Evolutionary conservation across 805 yeast genomes (phyloP).

Genomic region (Metschnikowia bowlesiae): DNA sequence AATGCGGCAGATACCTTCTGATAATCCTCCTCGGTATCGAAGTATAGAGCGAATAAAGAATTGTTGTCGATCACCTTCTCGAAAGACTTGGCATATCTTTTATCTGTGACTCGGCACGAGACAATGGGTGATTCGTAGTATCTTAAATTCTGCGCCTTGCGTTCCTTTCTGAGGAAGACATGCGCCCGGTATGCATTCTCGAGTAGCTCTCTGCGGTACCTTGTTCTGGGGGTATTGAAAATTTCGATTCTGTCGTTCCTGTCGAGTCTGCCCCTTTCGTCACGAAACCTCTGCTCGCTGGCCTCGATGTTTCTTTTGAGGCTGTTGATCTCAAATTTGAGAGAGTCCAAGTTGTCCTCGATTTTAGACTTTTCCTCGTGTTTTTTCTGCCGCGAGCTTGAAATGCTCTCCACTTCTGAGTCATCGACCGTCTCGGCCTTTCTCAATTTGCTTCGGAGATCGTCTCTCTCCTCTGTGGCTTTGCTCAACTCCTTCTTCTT

Average conservation of each 20-base stretch:
- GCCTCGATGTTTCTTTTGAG: constrained; percentile 8
- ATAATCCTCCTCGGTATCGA: constrained; percentile 49
- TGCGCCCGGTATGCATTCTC: constrained; percentile 40
- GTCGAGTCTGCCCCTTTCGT: constrained; percentile 14
- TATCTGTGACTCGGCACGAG: constrained; percentile 51
- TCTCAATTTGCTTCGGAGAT: constrained; percentile 4
- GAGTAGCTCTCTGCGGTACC: constrained; percentile 30
- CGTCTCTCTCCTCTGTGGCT: constrained; percentile 10
- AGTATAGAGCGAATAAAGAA: constrained; percentile 61
- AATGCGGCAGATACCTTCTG: constrained; percentile 33
- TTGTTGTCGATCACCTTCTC: constrained; percentile 52
- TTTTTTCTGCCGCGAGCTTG: constrained; percentile 7
- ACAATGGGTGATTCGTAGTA: constrained; percentile 75
- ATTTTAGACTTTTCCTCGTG: constrained; percentile 24
- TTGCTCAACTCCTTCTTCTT: constrained; percentile 13
- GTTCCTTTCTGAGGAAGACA: constrained; percentile 28
- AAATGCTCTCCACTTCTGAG: constrained; percentile 4
- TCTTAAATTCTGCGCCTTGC: constrained; percentile 35
- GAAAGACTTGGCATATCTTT: constrained; percentile 48
- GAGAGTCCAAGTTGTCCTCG: constrained; percentile 19
- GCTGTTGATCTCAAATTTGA: constrained; percentile 5
- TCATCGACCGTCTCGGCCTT: constrained; percentile 9
- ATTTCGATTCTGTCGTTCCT: constrained; percentile 48
- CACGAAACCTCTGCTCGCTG: constrained; percentile 8
- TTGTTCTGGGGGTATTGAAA: constrained; percentile 30